These are phyloP conservation scores for Kwoniella bestiolae DNA, from an alignment of 768 basidiomycete genomes.

Conservation along the genomic window DNA sequence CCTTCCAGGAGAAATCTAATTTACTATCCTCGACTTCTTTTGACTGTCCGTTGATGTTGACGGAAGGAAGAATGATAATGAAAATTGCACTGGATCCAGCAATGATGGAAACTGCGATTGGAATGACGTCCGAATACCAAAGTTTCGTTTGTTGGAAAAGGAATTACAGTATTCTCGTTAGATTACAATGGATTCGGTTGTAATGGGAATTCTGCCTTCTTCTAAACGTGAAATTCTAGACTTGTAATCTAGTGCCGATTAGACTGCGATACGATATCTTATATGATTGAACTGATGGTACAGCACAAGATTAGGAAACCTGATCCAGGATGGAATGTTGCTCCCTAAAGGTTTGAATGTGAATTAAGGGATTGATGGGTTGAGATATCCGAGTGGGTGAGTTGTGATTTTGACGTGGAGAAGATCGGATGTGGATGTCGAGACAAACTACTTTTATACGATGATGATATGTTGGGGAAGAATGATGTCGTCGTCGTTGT, in stretches of 20 bases:
- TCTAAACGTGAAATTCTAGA: no score
- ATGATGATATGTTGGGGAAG: no score
- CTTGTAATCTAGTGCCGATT: background rate
- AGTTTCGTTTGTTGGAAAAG: background rate
- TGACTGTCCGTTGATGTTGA: background rate
- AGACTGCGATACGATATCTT: background rate
- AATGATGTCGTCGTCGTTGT: no score
- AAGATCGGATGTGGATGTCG: no score
- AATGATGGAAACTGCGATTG: background rate
- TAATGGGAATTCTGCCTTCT: no score
- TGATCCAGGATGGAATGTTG: background rate
- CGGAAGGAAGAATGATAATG: background rate
- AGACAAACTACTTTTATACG: no score
- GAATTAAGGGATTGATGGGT: background rate
- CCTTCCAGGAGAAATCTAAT: background rate
- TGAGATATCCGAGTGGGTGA: background rate
- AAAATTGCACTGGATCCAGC: background rate
- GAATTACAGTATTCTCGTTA: no score
- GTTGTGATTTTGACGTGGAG: no score
- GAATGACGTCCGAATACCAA: background rate
- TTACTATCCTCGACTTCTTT: background rate
- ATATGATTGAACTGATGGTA: conserved; percentile 4
- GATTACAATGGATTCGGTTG: no score
- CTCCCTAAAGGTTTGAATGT: background rate
- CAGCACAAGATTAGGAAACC: no score